Percentiles rank a stretch among this genome's conserved stretches.
Conservation (phyloP, 345 rosid genomes). For the Noccaea caerulescens region DNA sequence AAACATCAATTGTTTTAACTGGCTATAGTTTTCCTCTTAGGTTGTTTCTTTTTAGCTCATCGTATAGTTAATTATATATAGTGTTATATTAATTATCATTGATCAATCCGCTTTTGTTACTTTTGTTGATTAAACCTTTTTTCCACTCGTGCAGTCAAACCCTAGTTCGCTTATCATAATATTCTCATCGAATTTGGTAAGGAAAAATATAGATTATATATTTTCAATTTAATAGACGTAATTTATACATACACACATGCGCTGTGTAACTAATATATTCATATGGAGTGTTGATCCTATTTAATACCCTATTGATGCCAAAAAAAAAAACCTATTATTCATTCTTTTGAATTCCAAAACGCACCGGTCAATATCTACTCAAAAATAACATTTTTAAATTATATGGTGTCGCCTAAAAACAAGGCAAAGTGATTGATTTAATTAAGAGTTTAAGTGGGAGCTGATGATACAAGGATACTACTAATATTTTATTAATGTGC, state of each 20-base stretch:
- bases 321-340: neutral
- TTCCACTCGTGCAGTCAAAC: conserved; percentile 67
- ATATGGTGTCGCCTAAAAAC: conserved; percentile 49
- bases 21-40: conserved; percentile 5
- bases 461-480: conserved; percentile 19
- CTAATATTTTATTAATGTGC: conserved; percentile 24
- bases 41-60: conserved; percentile 23
- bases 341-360: conserved; percentile 15
- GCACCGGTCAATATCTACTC: conserved; percentile 39
- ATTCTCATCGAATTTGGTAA: conserved; percentile 37
- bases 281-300: conserved; percentile 22
- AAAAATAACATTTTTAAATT: conserved; percentile 31
- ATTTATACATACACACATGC: conserved; percentile 15
- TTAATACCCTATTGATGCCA: neutral
- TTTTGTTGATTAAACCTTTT: conserved; percentile 24
- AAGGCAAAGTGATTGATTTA: conserved; percentile 42
- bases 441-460: conserved; percentile 39
- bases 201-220: neutral
- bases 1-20: conserved; percentile 21
- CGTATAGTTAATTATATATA: neutral
- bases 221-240: conserved; percentile 3
- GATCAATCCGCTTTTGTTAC: conserved; percentile 19
- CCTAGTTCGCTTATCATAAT: conserved; percentile 25
- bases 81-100: neutral
- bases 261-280: conserved; percentile 19